Base-by-base conservation (phyloP, 192 early-diverging fungal species). In the Radiomyces spectabilis region DNA sequence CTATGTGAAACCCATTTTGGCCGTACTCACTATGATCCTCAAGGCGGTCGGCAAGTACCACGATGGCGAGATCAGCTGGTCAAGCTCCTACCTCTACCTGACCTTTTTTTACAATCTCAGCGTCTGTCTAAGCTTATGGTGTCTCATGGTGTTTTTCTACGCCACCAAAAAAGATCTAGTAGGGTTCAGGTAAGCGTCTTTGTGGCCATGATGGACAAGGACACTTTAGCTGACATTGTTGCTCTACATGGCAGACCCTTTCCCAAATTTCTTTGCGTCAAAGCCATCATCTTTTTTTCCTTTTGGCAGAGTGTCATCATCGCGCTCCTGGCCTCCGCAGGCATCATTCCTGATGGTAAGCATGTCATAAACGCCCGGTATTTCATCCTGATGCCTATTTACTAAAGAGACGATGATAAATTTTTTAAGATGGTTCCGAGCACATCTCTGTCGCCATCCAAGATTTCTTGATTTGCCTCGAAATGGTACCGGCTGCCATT, bases 221-320 rank as follows among this genome's bases (percentile, higher is more conserved):
- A 60, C 59, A 33, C 32, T 72, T 48, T 31, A 12, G 7, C 15
- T 31, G 24, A 21, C 15, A 53, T 66, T 58, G 7, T 74, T 43
- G 5, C 53, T 29, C 7, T 35, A 37, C 18, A 65, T 18, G 29
- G 9, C 66, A 89, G 88, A 39, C 94, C 94, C 13, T 57, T 97
- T 42, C 92, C 94, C 29, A 97, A 97, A 68, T 97, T 97, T 43
- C 70, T 96, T 30, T 91, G 87, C 56, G 81, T 97, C 58, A 97
- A 97, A 69, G 85, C 87, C 4, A 85, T 94, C 19, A 84, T 97
- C 41, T 95, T 95, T 61, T 88, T 97, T 59, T 90, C 92, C 1
- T 97, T 89, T 66, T 97, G 93, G 90, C 93, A 95, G 70, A 81
- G 90, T 31, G 57, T 97, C 34, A 74, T 81, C 6, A 78, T 97